Percentiles rank a stretch among this genome's conserved stretches.
Evolutionary conservation across 148 eudicot species (phyloP).

Genomic region (Arctostaphylos glauca): DNA sequence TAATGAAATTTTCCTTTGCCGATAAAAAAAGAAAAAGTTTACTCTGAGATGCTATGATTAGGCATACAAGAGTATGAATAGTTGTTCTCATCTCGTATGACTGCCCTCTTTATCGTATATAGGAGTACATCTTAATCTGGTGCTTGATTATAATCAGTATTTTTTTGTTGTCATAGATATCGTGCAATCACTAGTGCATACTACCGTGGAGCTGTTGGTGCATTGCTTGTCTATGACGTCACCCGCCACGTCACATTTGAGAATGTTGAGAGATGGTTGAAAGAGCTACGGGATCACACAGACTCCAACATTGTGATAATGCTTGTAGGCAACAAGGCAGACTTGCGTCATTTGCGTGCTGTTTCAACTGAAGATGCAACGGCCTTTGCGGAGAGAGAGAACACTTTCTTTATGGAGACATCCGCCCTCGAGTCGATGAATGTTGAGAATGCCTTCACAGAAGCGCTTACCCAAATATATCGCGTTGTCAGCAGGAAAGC

Average conservation of each 20-base stretch:
- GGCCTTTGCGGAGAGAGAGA: conserved; percentile 40
- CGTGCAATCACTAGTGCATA: conserved; percentile 59
- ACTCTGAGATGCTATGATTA: background rate
- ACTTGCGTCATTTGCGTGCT: conserved; percentile 49
- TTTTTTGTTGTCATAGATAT: conserved; percentile 27
- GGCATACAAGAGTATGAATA: background rate
- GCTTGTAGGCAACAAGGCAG: conserved; percentile 52
- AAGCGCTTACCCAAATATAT: conserved; percentile 45
- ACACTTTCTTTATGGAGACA: conserved; percentile 47
- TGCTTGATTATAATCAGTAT: background rate
- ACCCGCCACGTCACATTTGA: conserved; percentile 48
- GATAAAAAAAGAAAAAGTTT: background rate
- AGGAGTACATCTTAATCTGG: background rate
- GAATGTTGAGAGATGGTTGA: conserved; percentile 53
- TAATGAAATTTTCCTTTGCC: too few species aligned
- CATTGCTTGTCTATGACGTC: conserved; percentile 46
- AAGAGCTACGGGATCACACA: conserved; percentile 49
- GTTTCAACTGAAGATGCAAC: conserved; percentile 49
- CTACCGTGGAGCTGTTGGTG: conserved; percentile 57
- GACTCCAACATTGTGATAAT: conserved; percentile 47
- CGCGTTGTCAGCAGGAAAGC: conserved; percentile 43
- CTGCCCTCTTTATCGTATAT: background rate
- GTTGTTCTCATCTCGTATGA: background rate
- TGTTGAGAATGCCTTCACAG: conserved; percentile 43
- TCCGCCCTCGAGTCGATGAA: conserved; percentile 51